These are phyloP conservation scores for Incumbomyces lentus DNA, from an alignment of 2,329 filamentous ascomycete genomes.

Conservation along the genomic window DNA sequence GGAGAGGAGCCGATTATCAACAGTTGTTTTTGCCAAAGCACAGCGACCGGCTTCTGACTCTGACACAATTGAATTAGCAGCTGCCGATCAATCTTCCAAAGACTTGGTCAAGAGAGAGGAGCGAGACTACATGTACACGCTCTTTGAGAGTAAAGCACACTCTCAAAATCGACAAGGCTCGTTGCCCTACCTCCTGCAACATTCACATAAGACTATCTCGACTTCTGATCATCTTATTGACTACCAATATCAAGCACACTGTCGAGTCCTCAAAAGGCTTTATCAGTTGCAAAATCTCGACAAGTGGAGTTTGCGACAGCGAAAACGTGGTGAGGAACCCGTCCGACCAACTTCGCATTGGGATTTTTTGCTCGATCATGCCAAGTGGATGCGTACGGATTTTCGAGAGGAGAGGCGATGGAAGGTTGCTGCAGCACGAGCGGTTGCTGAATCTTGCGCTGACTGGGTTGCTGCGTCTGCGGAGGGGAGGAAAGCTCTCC, in stretches of 20 bases:
- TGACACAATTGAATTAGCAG: slow-evolving; percentile 29
- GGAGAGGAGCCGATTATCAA: slow-evolving; percentile 54
- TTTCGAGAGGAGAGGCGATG: slow-evolving; percentile 90
- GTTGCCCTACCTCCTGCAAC: slow-evolving; percentile 62
- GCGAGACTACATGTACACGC: slow-evolving; percentile 52
- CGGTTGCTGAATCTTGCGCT: slow-evolving; percentile 70
- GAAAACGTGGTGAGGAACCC: slow-evolving; percentile 75
- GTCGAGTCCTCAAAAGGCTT: slow-evolving; percentile 72
- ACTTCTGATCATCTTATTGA: slow-evolving; percentile 76
- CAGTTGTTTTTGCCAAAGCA: slow-evolving; percentile 68
- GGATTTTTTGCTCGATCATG: slow-evolving; percentile 79
- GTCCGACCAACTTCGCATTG: slow-evolving; percentile 65
- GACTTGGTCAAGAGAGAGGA: slow-evolving; percentile 47
- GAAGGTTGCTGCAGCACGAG: slow-evolving; percentile 74
- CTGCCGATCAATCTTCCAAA: slow-evolving; percentile 11
- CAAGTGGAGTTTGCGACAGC: slow-evolving; percentile 84
- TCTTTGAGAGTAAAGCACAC: slow-evolving; percentile 52
- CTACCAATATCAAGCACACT: slow-evolving; percentile 77
- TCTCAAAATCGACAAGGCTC: slow-evolving; percentile 43
- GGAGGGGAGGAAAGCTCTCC: slow-evolving; percentile 56
- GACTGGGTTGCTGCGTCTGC: slow-evolving; percentile 62
- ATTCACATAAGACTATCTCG: slow-evolving; percentile 80
- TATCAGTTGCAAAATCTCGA: slow-evolving; percentile 85
- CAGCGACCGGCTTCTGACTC: slow-evolving; percentile 40
- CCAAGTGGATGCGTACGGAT: slow-evolving; percentile 97